Evolutionary conservation across 176 grass and related monocot species (phyloP).

Genomic region (Triticum timopheevii): DNA sequence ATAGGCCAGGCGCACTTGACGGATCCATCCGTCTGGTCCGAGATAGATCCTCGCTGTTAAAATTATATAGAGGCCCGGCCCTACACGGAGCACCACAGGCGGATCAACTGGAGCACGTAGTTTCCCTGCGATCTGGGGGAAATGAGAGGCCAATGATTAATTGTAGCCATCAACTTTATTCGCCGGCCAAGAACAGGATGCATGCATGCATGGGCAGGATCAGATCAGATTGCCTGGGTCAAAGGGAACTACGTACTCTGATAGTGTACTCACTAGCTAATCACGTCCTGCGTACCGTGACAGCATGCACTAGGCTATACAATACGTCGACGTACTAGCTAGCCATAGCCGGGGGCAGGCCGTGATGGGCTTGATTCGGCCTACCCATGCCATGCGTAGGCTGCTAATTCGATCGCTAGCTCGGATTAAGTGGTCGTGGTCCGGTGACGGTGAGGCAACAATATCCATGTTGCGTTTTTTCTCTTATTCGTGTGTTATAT

Average conservation of each 20-base stretch:
- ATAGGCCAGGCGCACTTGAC: neutral
- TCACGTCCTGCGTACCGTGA: neutral
- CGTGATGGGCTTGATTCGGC: neutral
- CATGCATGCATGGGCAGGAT: neutral
- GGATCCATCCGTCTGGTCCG: neutral
- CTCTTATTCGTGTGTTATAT: too few relatives aligned
- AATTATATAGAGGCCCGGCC: neutral
- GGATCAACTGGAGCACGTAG: neutral
- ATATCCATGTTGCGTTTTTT: neutral
- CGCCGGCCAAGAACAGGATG: neutral
- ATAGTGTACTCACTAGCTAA: neutral
- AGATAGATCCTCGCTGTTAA: neutral
- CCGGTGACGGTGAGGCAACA: conserved; percentile 27
- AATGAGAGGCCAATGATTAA: conserved; percentile 18
- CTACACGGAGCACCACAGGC: neutral
- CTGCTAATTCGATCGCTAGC: neutral
- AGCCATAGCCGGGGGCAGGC: neutral
- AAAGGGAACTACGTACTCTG: conserved; percentile 27
- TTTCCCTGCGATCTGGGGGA: neutral
- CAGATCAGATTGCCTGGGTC: conserved; percentile 22
- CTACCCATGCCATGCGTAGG: neutral
- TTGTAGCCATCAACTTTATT: conserved; percentile 38
- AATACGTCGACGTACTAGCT: neutral
- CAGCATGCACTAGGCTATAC: neutral
- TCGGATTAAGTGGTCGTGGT: neutral